Conservation (phyloP, 1,139 yeast genomes). For the Suhomyces bolitotheri region DNA sequence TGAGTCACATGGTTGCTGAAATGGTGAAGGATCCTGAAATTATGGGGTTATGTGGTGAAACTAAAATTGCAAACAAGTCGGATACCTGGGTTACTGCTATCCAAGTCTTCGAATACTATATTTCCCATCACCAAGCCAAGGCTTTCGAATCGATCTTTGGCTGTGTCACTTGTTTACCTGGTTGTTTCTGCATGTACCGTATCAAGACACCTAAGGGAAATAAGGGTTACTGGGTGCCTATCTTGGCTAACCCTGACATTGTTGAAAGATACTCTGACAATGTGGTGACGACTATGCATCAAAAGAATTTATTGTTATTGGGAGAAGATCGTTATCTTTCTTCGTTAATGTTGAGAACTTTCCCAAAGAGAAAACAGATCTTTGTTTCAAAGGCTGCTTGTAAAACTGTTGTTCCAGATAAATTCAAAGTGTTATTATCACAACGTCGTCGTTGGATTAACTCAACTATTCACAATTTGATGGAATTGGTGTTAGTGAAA, state of each 20-base stretch:
- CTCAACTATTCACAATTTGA: constrained; percentile 91
- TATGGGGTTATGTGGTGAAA: constrained; percentile 98
- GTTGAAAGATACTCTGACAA: constrained; percentile 94
- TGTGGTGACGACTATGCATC: constrained; percentile 82
- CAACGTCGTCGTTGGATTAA: constrained; percentile 99
- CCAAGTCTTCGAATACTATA: constrained; percentile 94
- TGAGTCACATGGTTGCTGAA: constrained; percentile 91
- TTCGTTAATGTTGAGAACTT: constrained; percentile 86
- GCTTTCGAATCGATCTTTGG: constrained; percentile 97
- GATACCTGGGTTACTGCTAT: constrained; percentile 92
- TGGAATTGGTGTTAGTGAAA: constrained; percentile 84
- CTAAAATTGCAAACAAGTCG: constrained; percentile 85
- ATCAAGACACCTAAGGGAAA: constrained; percentile 90
- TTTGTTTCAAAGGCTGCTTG: constrained; percentile 96
- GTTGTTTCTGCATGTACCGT: constrained; percentile 95
- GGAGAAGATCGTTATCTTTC: constrained; percentile 94
- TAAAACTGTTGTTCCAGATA: constrained; percentile 88
- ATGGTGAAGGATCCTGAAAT: constrained; percentile 87
- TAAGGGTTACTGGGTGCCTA: constrained; percentile 96
- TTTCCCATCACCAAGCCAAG: constrained; percentile 94
- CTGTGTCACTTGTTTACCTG: constrained; percentile 96
- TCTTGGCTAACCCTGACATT: constrained; percentile 92
- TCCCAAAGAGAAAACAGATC: constrained; percentile 90
- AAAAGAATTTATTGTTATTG: constrained; percentile 79
- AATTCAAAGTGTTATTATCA: constrained; percentile 76